These are phyloP conservation scores for Candolleomyces aberdarensis DNA, from an alignment of 768 basidiomycete genomes.

Conservation along the genomic window DNA sequence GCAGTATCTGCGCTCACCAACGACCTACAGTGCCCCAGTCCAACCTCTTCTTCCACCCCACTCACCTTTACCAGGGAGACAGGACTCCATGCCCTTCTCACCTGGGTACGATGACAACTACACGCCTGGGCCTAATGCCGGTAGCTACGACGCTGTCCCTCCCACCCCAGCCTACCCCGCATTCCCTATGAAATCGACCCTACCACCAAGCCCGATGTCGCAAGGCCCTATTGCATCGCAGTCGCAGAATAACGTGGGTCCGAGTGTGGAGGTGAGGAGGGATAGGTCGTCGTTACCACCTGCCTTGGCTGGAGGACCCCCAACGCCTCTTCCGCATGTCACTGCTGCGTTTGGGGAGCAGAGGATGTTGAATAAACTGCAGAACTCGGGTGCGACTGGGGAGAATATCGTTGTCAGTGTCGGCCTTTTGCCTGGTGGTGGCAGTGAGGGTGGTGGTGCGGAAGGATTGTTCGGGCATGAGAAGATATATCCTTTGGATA, in stretches of 20 bases:
- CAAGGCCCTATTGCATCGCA: slow-evolving; percentile 54
- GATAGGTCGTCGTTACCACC: slow-evolving; percentile 29
- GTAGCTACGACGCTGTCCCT: slow-evolving; percentile 24
- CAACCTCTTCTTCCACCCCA: slow-evolving; percentile 24
- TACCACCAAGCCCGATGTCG: slow-evolving; percentile 51
- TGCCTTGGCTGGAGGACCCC: slow-evolving; percentile 26
- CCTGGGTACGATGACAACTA: slow-evolving; percentile 15
- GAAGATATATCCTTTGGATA: slow-evolving; percentile 68
- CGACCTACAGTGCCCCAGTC: slow-evolving; percentile 50
- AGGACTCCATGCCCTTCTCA: slow-evolving; percentile 8
- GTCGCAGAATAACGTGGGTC: slow-evolving; percentile 45
- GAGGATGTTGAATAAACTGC: slow-evolving; percentile 27
- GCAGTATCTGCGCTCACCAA: slow-evolving; percentile 46
- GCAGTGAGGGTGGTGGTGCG: slow-evolving; percentile 11
- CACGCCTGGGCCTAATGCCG: slow-evolving; percentile 9
- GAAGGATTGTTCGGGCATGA: slow-evolving; percentile 25
- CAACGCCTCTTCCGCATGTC: slow-evolving; percentile 56
- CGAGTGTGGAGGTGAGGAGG: slow-evolving; percentile 70
- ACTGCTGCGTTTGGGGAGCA: slow-evolving; percentile 41
- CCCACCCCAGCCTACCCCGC: slow-evolving; percentile 74
- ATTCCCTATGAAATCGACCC: slow-evolving; percentile 47
- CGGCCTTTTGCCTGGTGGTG: slow-evolving; percentile 37
- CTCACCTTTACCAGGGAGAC: slow-evolving; percentile 12
- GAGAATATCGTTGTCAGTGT: slow-evolving; percentile 72
- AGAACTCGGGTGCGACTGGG: slow-evolving; percentile 32